A percentile compares a stretch with the other conserved stretches of the same genome.
Conservation (phyloP, 257 asterid species). For the Cruciata laevipes region DNA sequence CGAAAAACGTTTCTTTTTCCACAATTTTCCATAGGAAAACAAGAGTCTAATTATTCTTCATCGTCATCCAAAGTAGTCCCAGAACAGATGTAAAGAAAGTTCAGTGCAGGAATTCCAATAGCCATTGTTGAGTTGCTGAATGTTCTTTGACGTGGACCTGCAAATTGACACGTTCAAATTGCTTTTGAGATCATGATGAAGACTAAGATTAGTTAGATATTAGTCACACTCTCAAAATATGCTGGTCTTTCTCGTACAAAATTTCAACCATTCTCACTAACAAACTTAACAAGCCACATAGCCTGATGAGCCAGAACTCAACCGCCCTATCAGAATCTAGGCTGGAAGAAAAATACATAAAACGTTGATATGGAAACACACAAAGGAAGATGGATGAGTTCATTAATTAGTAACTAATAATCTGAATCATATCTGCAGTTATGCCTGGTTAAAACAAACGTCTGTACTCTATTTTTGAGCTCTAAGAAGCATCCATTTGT, state of each 20-base stretch:
- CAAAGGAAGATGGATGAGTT: too few relatives aligned
- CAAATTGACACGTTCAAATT: neutral
- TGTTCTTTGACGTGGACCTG: conserved; percentile 7
- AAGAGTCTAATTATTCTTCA: neutral
- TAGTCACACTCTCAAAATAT: neutral
- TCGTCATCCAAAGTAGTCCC: neutral
- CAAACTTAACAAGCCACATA: too few relatives aligned
- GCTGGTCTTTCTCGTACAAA: conserved; percentile 4
- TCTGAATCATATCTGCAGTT: too few relatives aligned
- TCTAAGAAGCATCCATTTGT: too few relatives aligned
- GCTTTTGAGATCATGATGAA: neutral
- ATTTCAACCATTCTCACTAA: neutral
- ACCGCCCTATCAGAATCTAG: too few relatives aligned
- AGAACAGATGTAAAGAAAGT: neutral
- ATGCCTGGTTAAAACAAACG: too few relatives aligned
- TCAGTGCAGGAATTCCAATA: neutral
- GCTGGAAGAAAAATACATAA: too few relatives aligned
- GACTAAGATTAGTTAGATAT: neutral
- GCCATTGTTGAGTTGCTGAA: neutral
- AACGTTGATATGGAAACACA: too few relatives aligned
- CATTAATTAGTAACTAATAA: too few relatives aligned
- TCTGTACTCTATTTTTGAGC: too few relatives aligned
- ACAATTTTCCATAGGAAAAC: neutral
- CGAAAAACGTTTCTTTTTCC: neutral
- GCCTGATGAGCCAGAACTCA: too few relatives aligned